These are phyloP conservation scores for Bonia amplexicaulis DNA, from an alignment of 176 grass and related monocot species.

Conservation along the genomic window DNA sequence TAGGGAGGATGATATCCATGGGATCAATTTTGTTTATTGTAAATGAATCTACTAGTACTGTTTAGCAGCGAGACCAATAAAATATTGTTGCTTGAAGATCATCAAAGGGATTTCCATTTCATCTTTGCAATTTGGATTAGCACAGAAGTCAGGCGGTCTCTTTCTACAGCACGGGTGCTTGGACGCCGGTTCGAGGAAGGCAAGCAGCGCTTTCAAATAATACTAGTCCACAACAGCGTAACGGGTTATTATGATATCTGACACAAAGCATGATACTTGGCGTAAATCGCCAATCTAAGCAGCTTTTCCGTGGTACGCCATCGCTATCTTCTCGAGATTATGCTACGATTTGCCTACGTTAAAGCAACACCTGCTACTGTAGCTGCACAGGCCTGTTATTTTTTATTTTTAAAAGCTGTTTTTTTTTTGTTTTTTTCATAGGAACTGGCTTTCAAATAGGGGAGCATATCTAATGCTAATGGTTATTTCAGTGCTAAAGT, in stretches of 20 bases:
- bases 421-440: too few species aligned
- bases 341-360: not conserved
- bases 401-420: too few species aligned
- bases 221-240: not conserved
- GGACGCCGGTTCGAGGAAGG: not conserved
- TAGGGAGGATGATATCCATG: not conserved
- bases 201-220: not conserved
- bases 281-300: not conserved
- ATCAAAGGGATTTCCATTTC: not conserved
- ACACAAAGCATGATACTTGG: not conserved
- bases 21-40: not conserved
- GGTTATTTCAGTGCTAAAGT: too few species aligned
- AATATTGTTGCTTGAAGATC: not conserved
- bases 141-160: too few species aligned
- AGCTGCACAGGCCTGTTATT: too few species aligned
- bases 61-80: not conserved
- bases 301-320: not conserved
- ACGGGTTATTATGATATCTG: not conserved
- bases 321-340: not conserved
- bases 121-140: not conserved
- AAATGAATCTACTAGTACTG: not conserved
- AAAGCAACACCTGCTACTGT: not conserved
- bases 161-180: not conserved
- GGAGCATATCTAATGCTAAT: too few species aligned
- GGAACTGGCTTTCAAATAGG: too few species aligned